These are phyloP conservation scores for Ophiostoma piceae DNA, from an alignment of 2,329 filamentous ascomycete genomes.

Conservation along the genomic window DNA sequence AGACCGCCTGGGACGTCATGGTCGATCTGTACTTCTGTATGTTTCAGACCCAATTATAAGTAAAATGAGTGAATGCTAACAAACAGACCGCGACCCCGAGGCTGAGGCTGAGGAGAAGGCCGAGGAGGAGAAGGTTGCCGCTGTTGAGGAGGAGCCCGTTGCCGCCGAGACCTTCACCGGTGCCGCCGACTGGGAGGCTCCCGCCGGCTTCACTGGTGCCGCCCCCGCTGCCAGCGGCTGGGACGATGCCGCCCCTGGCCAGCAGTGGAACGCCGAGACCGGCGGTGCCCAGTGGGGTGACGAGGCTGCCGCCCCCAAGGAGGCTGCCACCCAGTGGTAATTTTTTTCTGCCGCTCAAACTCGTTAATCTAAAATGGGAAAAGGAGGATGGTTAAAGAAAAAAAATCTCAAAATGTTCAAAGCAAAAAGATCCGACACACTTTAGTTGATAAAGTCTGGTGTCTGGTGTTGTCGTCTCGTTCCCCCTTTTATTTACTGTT, in stretches of 20 bases:
- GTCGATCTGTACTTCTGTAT: constrained; percentile 98
- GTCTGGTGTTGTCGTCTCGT: constrained; percentile 14
- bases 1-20: constrained; percentile 98
- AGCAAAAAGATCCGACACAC: constrained; percentile 7
- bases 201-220: constrained; percentile 62
- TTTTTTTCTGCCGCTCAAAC: constrained; percentile 8
- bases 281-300: constrained; percentile 53
- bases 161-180: constrained; percentile 70
- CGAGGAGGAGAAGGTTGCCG: constrained; percentile 85
- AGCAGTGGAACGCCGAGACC: constrained; percentile 62
- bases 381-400: constrained; percentile 16
- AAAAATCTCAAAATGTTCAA: constrained; percentile 16
- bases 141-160: constrained; percentile 76
- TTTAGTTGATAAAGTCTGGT: constrained; percentile 7
- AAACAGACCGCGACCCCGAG: constrained; percentile 87
- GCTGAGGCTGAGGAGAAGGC: constrained; percentile 98
- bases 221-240: constrained; percentile 44
- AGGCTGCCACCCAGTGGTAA: constrained; percentile 49
- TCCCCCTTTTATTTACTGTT: constrained; percentile 16
- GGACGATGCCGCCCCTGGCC: constrained; percentile 61
- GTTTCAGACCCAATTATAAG: too few relatives aligned
- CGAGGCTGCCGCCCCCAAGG: constrained; percentile 40
- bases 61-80: background rate
- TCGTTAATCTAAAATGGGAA: background rate
- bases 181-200: constrained; percentile 77